Evolutionary conservation across 2,329 filamentous ascomycete species (phyloP).

Genomic region (Fusarium sp.): DNA sequence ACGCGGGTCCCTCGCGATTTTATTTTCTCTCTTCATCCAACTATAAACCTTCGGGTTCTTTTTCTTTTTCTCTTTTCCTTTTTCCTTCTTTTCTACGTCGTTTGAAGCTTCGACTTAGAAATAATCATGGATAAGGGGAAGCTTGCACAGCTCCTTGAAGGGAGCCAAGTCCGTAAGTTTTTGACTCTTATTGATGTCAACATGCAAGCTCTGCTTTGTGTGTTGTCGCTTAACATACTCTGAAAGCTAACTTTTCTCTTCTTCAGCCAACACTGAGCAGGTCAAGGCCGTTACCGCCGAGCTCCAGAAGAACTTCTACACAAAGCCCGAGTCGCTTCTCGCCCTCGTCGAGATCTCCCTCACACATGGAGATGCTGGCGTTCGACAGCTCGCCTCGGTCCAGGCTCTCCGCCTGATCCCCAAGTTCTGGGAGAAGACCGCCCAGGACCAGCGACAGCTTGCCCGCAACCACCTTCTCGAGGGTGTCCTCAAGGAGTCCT

Average conservation of each 20-base stretch:
- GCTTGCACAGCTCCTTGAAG: constrained; percentile 87
- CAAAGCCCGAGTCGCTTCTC: constrained; percentile 82
- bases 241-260: constrained; percentile 24
- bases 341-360: constrained; percentile 90
- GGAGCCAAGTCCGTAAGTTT: constrained; percentile 84
- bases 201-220: constrained; percentile 9
- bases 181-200: constrained; percentile 1
- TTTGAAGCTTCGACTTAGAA: constrained; percentile 39
- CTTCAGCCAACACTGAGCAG: constrained; percentile 83
- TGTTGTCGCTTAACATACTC: constrained; percentile 1
- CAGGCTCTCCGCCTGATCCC: constrained; percentile 84
- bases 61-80: constrained; percentile 12
- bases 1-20: constrained; percentile 37
- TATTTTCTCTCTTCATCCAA: constrained; percentile 25
- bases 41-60: constrained; percentile 39
- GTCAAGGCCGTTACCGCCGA: constrained; percentile 91
- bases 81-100: constrained; percentile 40
- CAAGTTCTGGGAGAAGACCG: constrained; percentile 85
- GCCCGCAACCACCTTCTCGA: constrained; percentile 87
- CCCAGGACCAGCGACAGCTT: constrained; percentile 79
- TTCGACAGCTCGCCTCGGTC: constrained; percentile 91
- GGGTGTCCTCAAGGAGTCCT: constrained; percentile 82
- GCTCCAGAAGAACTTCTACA: constrained; percentile 94
- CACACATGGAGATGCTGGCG: constrained; percentile 75
- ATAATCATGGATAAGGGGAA: constrained; percentile 67